phyloP scores from a whole-genome alignment of 2,329 filamentous ascomycete species.

The Penicillium sp. region DNA sequence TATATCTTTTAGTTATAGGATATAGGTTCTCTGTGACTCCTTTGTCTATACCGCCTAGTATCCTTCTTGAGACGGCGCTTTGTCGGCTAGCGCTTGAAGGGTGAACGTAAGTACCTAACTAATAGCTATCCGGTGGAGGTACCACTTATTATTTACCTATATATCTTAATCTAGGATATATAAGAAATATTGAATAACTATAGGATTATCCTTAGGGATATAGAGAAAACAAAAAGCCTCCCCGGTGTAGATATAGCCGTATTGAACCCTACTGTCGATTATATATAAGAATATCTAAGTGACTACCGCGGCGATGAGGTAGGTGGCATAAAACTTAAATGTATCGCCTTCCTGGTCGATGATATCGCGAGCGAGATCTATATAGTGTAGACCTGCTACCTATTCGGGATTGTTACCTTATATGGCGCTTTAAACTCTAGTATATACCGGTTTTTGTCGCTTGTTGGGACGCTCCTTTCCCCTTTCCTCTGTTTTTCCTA shows the following conservation, averaged over 20 bases:
- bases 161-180: slow-evolving; percentile 29
- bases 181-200: too few species aligned
- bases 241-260: slow-evolving; percentile 32
- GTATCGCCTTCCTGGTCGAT: slow-evolving; percentile 22
- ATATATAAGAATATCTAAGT: slow-evolving; percentile 37
- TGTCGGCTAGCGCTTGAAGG: slow-evolving; percentile 28
- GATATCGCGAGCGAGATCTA: too few species aligned
- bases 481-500: too few species aligned
- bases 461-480: too few species aligned
- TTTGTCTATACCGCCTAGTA: too few species aligned
- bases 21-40: too few species aligned
- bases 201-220: slow-evolving; percentile 23
- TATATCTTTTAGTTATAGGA: too few species aligned
- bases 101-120: slow-evolving; percentile 36
- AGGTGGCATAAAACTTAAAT: slow-evolving; percentile 28
- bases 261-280: slow-evolving; percentile 21
- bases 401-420: too few species aligned
- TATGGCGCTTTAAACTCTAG: too few species aligned
- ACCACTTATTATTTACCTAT: slow-evolving; percentile 18
- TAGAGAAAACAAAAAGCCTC: slow-evolving; percentile 34
- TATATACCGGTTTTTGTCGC: not conserved
- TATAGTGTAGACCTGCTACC: too few species aligned
- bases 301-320: slow-evolving; percentile 28
- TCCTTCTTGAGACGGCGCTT: slow-evolving; percentile 19
- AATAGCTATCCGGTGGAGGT: slow-evolving; percentile 34